Evolutionary conservation across 345 rosid species (phyloP), one percentile per base, ranked within the genome.

Genomic region (Hypericum androsaemum): DNA sequence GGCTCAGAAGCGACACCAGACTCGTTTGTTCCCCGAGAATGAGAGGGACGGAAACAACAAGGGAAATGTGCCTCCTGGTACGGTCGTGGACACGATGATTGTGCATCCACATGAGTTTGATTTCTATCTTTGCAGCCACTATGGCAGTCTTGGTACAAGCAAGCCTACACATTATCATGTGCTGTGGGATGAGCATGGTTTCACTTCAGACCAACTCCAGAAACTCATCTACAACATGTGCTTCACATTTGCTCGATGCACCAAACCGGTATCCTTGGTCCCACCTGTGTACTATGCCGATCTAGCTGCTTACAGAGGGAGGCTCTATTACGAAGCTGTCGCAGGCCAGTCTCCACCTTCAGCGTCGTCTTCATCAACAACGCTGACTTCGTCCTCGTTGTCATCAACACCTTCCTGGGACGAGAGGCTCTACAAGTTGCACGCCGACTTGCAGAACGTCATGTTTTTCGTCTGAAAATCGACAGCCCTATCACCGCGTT

Each of bases 271-370:
- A 10, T 80, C 96, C 5, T 58, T 86, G 14, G 88, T 89, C 17
- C 89, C 96, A 10, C 98, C 96, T 0, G 89, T 84, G 6, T 71
- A 71, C 61, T 89, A 89, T 54, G 97, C 97, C 4, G 95, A 86
- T 67, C 72, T 86, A 10, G 98, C 65, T 37, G 98, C 98, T 3
- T 80, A 64, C 39, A 71, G 97, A 56, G 95, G 95, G 12, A 70
- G 88, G 52, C 40, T 77, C 10, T 86, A 89, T 65, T 49, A 86
- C 5, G 83, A 89, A 39, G 84, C 97, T 13, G 56, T 63, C 38
- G 73, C 58, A 43, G 70, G 47, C 37, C 83, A 60, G 39, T 66
- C 81, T 64, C 72, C 83, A 39, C 50, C 63, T 43, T 72, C 86
- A 6, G 58, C 60, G n/a, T 16, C 75, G 0, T 64, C 92, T 11